These are phyloP conservation scores for Chytridiales sp. DNA, from an alignment of 371 early-diverging fungal genomes.

Conservation along the genomic window DNA sequence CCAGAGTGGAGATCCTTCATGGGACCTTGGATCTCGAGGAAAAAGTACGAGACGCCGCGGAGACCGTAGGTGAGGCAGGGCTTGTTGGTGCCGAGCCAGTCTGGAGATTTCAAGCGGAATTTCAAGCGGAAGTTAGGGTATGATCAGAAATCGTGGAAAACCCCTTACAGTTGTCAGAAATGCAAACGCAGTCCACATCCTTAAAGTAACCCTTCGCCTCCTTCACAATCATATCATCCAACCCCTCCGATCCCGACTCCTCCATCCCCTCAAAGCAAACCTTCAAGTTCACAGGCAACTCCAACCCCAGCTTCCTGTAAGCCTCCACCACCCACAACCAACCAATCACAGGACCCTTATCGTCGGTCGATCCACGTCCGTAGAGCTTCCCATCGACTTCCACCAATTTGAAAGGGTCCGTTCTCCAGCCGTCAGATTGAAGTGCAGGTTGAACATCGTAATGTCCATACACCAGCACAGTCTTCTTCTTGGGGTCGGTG, in stretches of 20 bases:
- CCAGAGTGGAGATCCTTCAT: conserved; percentile 89
- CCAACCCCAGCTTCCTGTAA: conserved; percentile 83
- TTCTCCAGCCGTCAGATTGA: conserved; percentile 92
- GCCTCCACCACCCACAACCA: conserved; percentile 95
- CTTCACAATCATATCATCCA: conserved; percentile 80
- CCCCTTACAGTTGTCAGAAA: conserved; percentile 81
- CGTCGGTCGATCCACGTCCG: conserved; percentile 92
- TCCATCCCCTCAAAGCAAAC: conserved; percentile 97
- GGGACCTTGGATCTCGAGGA: conserved; percentile 51
- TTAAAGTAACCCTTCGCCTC: conserved; percentile 84
- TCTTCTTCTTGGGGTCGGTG: conserved; percentile 87
- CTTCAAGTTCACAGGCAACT: conserved; percentile 90
- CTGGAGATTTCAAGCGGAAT: conserved; percentile 27
- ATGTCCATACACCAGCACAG: conserved; percentile 87
- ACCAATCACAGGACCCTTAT: conserved; percentile 70
- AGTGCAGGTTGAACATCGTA: conserved; percentile 95
- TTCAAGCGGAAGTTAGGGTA: neutral
- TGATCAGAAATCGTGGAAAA: neutral
- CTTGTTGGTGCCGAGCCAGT: conserved; percentile 93
- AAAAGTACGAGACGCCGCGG: conserved; percentile 92
- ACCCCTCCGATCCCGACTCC: conserved; percentile 82
- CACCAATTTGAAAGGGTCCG: conserved; percentile 86
- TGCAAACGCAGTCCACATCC: conserved; percentile 89
- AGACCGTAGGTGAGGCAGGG: conserved; percentile 97
- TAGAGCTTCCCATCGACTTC: conserved; percentile 78